Evolutionary conservation across 345 rosid genomes (phyloP), one percentile per base, ranked within the genome.

Genomic region (Camelina hispida): DNA sequence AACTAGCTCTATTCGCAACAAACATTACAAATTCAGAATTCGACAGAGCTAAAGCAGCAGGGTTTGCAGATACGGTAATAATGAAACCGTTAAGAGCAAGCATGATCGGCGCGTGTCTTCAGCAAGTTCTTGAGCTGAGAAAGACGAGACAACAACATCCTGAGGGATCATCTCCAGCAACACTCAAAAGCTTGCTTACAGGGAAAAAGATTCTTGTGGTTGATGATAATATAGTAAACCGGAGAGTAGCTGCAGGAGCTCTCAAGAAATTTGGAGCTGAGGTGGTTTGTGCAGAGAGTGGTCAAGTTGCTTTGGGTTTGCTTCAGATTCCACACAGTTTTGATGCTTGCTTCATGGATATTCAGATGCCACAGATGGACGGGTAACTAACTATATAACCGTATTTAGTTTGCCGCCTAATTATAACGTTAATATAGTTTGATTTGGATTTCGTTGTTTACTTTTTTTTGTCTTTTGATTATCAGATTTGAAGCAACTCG

Each of bases 321-420:
- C 99, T 95, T 81, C 84, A 87, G 68, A 78, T 85, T 53, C 97
- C 99, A 12, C 99, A 95, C 59, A 44, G 5, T 52, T 92, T 89
- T 20, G 97, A 95, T 82, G 99, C 99, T 30, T 95, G 99, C 84
- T 95, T 95, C 82, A 95, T 95, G 99, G 99, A 95, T 64, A 92
- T 95, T 70, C 99, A 95, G 74, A 95, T 95, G 99, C 99, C 99
- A 2, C 97, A 90, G 74, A 95, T 95, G 99, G 99, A 95, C 64
- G 99, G 99, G 97, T 93, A 82, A 28, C 30, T 28, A 28, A 28
- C 30, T 28, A 28, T 23, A n/a, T 28, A 28, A 28, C 30, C 30
- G 30, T 0, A 28, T 28, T 28, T 28, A 28, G 30, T 28, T 28
- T 28, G 30, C 30, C 18, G 67, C 66, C 34, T 1, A 14, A 42